Percentiles rank a stretch among this genome's conserved stretches.
These are phyloP conservation scores for Rhynchosporium agropyri DNA, from an alignment of 2,329 filamentous ascomycete genomes.

Conservation along the genomic window DNA sequence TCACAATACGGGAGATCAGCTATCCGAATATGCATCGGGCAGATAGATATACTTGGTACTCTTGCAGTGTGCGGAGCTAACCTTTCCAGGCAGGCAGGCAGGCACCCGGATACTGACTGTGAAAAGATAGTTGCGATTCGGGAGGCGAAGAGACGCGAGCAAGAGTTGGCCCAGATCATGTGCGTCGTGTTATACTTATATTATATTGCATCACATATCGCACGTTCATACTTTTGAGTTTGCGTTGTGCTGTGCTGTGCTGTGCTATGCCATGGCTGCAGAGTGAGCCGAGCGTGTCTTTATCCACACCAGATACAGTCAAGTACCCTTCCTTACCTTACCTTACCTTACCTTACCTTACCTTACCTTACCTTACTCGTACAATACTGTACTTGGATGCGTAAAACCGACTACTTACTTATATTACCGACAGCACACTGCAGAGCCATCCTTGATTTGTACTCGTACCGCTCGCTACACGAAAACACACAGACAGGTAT, in stretches of 20 bases:
- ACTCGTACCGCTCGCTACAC: neutral
- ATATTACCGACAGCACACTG: neutral
- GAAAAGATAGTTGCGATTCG: neutral
- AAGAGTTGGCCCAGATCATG: neutral
- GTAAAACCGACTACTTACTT: neutral
- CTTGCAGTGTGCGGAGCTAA: too few relatives aligned
- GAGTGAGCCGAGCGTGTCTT: neutral
- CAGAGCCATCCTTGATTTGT: neutral
- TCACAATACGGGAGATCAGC: neutral
- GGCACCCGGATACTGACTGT: neutral
- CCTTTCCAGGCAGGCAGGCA: neutral
- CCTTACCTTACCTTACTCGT: too few relatives aligned
- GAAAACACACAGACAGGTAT: neutral
- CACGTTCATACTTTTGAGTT: too few relatives aligned
- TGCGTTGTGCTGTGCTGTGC: neutral
- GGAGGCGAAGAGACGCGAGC: neutral
- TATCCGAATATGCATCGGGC: slow-evolving; percentile 1
- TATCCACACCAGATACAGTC: neutral
- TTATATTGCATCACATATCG: too few relatives aligned
- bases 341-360: too few relatives aligned
- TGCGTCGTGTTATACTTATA: neutral
- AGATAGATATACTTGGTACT: too few relatives aligned
- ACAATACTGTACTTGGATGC: too few relatives aligned
- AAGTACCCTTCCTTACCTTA: too few relatives aligned
- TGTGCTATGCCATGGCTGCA: neutral